Percentiles rank a stretch among this genome's conserved stretches.
Conservation (phyloP, 2,329 filamentous ascomycete genomes). For the Aspergillus piperis region DNA sequence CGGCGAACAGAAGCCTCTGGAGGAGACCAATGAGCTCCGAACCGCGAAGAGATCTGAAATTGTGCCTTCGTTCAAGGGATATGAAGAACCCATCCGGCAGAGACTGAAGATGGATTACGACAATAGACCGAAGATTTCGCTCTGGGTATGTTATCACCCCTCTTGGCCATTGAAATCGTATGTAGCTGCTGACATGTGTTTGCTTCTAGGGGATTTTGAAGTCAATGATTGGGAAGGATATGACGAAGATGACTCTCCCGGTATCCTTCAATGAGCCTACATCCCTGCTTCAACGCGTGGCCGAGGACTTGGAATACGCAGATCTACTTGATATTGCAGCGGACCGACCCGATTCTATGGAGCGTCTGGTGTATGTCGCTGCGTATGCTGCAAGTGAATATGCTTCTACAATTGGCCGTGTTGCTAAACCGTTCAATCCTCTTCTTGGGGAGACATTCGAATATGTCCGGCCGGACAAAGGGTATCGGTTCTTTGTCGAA, state of each 20-base stretch:
- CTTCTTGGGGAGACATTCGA: slow-evolving; percentile 95
- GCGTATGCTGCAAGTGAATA: slow-evolving; percentile 97
- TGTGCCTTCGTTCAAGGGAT: slow-evolving; percentile 77
- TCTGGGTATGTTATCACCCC: slow-evolving; percentile 71
- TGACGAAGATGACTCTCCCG: slow-evolving; percentile 99
- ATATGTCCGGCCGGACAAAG: slow-evolving; percentile 92
- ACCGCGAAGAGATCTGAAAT: slow-evolving; percentile 63
- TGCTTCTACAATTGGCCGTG: slow-evolving; percentile 91
- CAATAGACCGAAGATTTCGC: slow-evolving; percentile 86
- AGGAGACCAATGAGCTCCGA: slow-evolving; percentile 44
- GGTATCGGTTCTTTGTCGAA: slow-evolving; percentile 97
- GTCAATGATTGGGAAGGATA: slow-evolving; percentile 99
- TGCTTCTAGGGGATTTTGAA: slow-evolving; percentile 79
- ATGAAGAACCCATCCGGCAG: slow-evolving; percentile 82
- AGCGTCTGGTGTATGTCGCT: slow-evolving; percentile 90
- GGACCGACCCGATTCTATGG: slow-evolving; percentile 80
- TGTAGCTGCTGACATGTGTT: slow-evolving; percentile 8
- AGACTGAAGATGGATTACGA: slow-evolving; percentile 87
- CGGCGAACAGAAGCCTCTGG: slow-evolving; percentile 50
- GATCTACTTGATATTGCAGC: slow-evolving; percentile 88
- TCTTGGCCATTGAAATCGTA: background rate
- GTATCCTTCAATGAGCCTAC: slow-evolving; percentile 99
- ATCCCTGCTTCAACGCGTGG: slow-evolving; percentile 88
- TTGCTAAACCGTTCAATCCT: slow-evolving; percentile 98
- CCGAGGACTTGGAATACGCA: slow-evolving; percentile 97